A percentile compares a stretch with the other conserved stretches of the same genome.
phyloP scores from a whole-genome alignment of 768 basidiomycete genomes.

The Lentinula raphanica region DNA sequence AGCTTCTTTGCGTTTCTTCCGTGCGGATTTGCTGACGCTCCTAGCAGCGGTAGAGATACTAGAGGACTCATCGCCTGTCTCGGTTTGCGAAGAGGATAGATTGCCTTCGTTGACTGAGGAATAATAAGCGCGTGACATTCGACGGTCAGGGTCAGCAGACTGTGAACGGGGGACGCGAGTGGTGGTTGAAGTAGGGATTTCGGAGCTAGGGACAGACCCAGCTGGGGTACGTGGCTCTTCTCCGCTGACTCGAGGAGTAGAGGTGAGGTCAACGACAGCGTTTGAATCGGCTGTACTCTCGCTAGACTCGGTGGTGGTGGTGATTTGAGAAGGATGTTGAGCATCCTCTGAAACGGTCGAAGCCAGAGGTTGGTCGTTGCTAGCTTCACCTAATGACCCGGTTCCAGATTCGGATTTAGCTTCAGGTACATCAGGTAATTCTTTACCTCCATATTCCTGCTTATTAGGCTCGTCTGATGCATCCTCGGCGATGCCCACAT shows the following conservation, averaged over 20 bases:
- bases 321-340: constrained; percentile 5
- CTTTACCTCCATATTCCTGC: constrained; percentile 2
- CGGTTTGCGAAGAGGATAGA: constrained; percentile 50
- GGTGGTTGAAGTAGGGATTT: constrained; percentile 27
- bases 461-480: constrained; percentile 4
- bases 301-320: neutral
- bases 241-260: constrained; percentile 8
- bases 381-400: neutral
- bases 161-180: constrained; percentile 69
- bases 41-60: constrained; percentile 44
- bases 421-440: constrained; percentile 6
- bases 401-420: constrained; percentile 2
- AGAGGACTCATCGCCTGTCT: constrained; percentile 69
- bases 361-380: neutral
- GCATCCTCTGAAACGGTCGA: constrained; percentile 3
- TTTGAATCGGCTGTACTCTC: neutral
- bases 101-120: constrained; percentile 37
- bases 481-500: neutral
- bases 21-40: constrained; percentile 28
- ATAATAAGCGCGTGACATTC: constrained; percentile 55
- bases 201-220: constrained; percentile 24
- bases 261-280: neutral
- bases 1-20: constrained; percentile 47
- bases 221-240: constrained; percentile 4
- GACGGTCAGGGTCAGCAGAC: constrained; percentile 73